Base-by-base conservation (phyloP, 1,284 basidiomycete genomes). In the Bjerkandera adusta region DNA sequence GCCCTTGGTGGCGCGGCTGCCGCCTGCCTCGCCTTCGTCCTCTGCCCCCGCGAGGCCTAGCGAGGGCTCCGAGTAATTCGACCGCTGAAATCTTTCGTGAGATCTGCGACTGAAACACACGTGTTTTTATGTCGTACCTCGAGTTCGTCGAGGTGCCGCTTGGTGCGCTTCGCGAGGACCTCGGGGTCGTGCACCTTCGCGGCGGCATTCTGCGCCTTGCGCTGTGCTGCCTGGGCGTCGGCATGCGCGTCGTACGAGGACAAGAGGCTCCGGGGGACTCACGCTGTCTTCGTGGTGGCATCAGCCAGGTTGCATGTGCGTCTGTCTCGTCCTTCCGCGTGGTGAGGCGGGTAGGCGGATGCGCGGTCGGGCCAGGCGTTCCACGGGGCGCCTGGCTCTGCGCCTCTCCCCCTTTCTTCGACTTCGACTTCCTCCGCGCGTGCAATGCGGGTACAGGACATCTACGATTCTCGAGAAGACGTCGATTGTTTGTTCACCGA, bases 131-230 rank as follows among this genome's bases (percentile, higher is more conserved):
- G 22, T 32, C 52, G 27, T 57, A 88, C 88, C 72, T 92, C 89
- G 38, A 92, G 81, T 60, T 92, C 89, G 52, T 88, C 86, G 13
- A 92, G 75, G 62, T 85, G 87, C 38, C 81, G 70, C 65, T 78
- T 83, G 15, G 78, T 85, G 49, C 89, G 78, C 60, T 85, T 89
- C 8, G 82, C 79, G 45, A 91, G 72, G 34, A 85, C 65, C 47
- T 89, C 85, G 1, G 79, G 71, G 13, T 82, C 71, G 20, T 85
- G 50, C 6, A 56, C 54, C 8, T 52, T 46, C 18, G 59, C 51
- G 22, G 53, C 52, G n/a, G 60, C 47, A 26, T 57, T 53, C 42
- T 68, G 66, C 6, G 67, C 68, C 54, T 77, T 74, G 26, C 73
- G 65, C 4, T 52, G 44, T n/a, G 73, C 67, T 67, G 64, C 33